These are phyloP conservation scores for Coemansia sp. DNA, from an alignment of 192 early-diverging fungal genomes.

Conservation along the genomic window DNA sequence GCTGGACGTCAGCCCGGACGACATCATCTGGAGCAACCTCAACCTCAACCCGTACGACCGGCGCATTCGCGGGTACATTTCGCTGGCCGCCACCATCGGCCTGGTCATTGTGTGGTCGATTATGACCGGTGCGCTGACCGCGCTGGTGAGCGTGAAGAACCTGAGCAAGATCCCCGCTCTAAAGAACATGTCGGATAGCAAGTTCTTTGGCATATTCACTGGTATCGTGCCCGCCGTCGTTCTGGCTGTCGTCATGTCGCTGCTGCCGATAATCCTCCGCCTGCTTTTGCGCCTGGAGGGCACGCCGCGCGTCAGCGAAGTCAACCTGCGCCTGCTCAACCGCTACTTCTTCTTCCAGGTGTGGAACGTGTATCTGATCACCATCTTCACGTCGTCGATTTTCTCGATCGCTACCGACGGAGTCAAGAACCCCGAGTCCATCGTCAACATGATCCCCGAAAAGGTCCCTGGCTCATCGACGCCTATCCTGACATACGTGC, in stretches of 20 bases:
- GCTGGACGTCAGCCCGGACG: slow-evolving; percentile 66
- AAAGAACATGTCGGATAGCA: slow-evolving; percentile 23
- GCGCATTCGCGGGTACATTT: slow-evolving; percentile 59
- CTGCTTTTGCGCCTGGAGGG: slow-evolving; percentile 66
- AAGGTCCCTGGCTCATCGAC: slow-evolving; percentile 72
- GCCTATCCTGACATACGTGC: slow-evolving; percentile 83
- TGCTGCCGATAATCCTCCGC: slow-evolving; percentile 73
- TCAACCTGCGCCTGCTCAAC: slow-evolving; percentile 65
- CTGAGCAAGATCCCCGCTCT: slow-evolving; percentile 57
- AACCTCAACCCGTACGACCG: slow-evolving; percentile 59
- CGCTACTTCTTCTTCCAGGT: slow-evolving; percentile 85
- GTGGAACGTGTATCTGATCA: slow-evolving; percentile 77
- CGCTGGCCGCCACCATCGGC: slow-evolving; percentile 54
- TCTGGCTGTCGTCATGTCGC: slow-evolving; percentile 67
- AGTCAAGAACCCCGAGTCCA: slow-evolving; percentile 24
- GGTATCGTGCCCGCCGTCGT: slow-evolving; percentile 78
- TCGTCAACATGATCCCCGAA: slow-evolving; percentile 54
- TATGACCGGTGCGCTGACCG: slow-evolving; percentile 61
- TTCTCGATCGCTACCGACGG: slow-evolving; percentile 40
- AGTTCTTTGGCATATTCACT: slow-evolving; percentile 58
- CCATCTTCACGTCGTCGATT: slow-evolving; percentile 71
- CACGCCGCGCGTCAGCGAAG: slow-evolving; percentile 57
- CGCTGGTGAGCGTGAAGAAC: slow-evolving; percentile 56
- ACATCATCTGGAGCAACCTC: slow-evolving; percentile 88
- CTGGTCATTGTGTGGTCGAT: slow-evolving; percentile 76